Conservation (phyloP, 2,329 filamentous ascomycete genomes). For the Monilinia laxa region DNA sequence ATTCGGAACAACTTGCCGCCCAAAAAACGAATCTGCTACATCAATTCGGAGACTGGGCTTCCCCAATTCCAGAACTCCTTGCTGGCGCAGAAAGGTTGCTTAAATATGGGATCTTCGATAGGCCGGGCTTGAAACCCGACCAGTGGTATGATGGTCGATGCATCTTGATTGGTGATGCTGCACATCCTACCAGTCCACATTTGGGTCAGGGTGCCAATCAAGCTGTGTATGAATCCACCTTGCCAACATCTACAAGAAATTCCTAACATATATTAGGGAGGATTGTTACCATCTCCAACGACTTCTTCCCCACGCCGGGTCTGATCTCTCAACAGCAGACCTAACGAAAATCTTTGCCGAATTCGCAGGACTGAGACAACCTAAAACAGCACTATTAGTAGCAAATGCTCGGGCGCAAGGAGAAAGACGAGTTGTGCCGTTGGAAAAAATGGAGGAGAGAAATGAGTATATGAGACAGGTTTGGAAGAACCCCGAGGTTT, state of each 20-base stretch:
- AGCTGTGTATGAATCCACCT: constrained; percentile 10
- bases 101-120: constrained; percentile 24
- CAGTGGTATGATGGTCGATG: constrained; percentile 41
- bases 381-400: constrained; percentile 19
- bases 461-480: constrained; percentile 19
- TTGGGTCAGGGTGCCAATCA: constrained; percentile 28
- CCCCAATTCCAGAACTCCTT: constrained; percentile 19
- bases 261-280: background rate
- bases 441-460: constrained; percentile 11
- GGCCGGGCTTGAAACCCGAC: constrained; percentile 16
- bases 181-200: constrained; percentile 43
- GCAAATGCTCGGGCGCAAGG: constrained; percentile 22
- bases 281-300: constrained; percentile 18
- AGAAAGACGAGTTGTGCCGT: constrained; percentile 15
- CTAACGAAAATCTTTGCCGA: constrained; percentile 6
- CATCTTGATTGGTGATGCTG: constrained; percentile 56
- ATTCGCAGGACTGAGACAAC: constrained; percentile 19
- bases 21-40: constrained; percentile 6
- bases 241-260: background rate
- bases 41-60: constrained; percentile 19
- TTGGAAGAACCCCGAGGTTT: background rate
- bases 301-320: background rate
- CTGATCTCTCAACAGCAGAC: background rate
- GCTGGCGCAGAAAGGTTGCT: constrained; percentile 20
- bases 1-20: background rate